Evolutionary conservation across 2,329 filamentous ascomycete species (phyloP).

Genomic region (Beauveria medogensis): DNA sequence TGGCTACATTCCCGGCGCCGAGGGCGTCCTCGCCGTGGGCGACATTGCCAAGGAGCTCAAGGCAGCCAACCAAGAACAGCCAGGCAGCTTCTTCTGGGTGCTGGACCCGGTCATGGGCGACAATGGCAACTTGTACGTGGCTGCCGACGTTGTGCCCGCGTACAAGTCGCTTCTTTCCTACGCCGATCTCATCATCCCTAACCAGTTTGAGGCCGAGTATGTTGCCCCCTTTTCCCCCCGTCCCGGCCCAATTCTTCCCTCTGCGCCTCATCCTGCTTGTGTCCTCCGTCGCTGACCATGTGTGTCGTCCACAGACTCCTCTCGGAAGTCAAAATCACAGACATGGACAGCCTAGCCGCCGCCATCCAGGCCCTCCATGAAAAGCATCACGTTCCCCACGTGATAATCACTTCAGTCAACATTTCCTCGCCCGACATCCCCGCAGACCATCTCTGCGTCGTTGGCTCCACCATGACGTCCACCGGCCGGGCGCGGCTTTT

Average conservation of each 20-base stretch:
- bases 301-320: constrained; percentile 52
- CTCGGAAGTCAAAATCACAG: constrained; percentile 74
- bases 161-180: constrained; percentile 74
- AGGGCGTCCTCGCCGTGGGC: constrained; percentile 76
- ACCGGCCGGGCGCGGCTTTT: constrained; percentile 69
- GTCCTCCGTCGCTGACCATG: background rate
- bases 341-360: constrained; percentile 61
- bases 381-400: constrained; percentile 69
- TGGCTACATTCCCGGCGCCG: constrained; percentile 85
- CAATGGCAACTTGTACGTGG: constrained; percentile 85
- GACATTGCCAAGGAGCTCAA: constrained; percentile 75
- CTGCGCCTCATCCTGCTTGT: too few species aligned
- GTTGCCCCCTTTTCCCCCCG: background rate
- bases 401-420: constrained; percentile 86
- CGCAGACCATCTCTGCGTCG: constrained; percentile 54
- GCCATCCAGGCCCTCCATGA: constrained; percentile 74
- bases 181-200: constrained; percentile 88
- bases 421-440: constrained; percentile 47
- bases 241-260: background rate
- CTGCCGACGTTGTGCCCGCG: constrained; percentile 80
- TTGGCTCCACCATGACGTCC: constrained; percentile 66
- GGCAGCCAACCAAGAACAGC: constrained; percentile 49
- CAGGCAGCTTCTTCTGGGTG: constrained; percentile 90
- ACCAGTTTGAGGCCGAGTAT: constrained; percentile 95
- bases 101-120: constrained; percentile 98